Base-by-base conservation (phyloP, 164 flowering plant species). In the Sedum album region DNA sequence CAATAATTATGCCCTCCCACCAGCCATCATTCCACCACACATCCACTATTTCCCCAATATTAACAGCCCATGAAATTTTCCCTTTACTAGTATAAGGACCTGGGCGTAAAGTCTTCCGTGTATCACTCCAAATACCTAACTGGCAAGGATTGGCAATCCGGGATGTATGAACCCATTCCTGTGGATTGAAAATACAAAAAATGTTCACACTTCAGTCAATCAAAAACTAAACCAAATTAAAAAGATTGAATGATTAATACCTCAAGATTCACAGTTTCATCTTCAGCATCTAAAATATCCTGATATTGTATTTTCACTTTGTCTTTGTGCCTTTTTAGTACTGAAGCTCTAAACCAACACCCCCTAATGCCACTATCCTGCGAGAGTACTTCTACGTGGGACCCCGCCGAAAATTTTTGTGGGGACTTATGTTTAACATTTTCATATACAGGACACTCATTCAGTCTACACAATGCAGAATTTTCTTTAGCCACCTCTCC, bases 301-400 rank as follows among this genome's bases (percentile, higher is more conserved):
- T 82, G 80, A 71, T 93, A 93, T n/a, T 69, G 82, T 66, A 93
- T 84, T 80, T 93, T 90, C 71, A 93, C 84, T 73, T 85, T 90
- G 64, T 83, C 78, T 62, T 80, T 81, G 73, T 72, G 79, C 74
- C 72, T 86, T 83, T 90, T 88, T 42, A 88, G 73, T 48, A 93
- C 74, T 41, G 70, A 72, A 70, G 87, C 92, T 73, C 87, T 80
- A 70, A 86, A 83, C 98, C 98, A 93, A 70, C 96, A 90, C 0
- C 98, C 96, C 71, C 87, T 83, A 14, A 93, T 80, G 42, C 98
- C 98, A 85, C 96, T 90, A 73, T 93, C 98, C 77, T 90, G 96
- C 44, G 89, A 87, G 28, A 93, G 88, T 64, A 93, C 91, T 76
- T 93, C 98, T 53, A 90, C 83, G 65, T 78, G 77, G 33, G 82